These are phyloP conservation scores for Hordeum pubiflorum DNA, from an alignment of 202 grass and related monocot genomes.

Conservation along the genomic window DNA sequence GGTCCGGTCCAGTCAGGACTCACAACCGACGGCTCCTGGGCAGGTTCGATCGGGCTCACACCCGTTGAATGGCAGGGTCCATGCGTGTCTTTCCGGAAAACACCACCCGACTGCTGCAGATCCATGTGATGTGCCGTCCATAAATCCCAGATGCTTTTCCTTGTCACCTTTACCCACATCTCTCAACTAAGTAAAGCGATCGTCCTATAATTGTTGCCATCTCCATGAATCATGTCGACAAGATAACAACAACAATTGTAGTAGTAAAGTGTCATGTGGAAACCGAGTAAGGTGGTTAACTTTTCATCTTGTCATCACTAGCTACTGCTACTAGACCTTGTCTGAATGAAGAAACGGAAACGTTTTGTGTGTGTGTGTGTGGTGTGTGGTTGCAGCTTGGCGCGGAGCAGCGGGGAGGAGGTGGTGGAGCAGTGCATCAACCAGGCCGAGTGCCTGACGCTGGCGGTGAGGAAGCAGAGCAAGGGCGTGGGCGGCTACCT, in stretches of 20 bases:
- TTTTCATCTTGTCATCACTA: background rate
- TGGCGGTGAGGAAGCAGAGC: slow-evolving; percentile 95
- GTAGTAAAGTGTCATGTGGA: background rate
- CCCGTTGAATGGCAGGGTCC: slow-evolving; percentile 16
- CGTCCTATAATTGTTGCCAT: background rate
- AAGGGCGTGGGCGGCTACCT: slow-evolving; percentile 86
- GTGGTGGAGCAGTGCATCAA: slow-evolving; percentile 89
- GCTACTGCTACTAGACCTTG: background rate
- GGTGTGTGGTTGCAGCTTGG: slow-evolving; percentile 35
- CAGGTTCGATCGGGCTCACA: background rate
- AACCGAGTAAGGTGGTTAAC: background rate
- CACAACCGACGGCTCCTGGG: slow-evolving; percentile 3
- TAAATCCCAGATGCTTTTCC: slow-evolving; percentile 35
- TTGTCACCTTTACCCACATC: slow-evolving; percentile 14
- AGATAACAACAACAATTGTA: background rate
- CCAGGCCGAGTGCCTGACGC: slow-evolving; percentile 78
- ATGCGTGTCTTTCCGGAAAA: slow-evolving; percentile 27
- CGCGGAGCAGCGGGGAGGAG: slow-evolving; percentile 63
- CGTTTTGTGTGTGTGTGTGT: background rate
- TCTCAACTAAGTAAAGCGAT: slow-evolving; percentile 28
- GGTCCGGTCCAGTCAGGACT: background rate
- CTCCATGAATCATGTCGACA: background rate
- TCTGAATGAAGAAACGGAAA: background rate
- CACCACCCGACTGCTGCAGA: background rate
- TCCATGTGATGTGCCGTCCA: slow-evolving; percentile 45